These are phyloP conservation scores for Helenozyma rhizophorensis DNA, from an alignment of 805 yeast genomes.

Conservation along the genomic window DNA sequence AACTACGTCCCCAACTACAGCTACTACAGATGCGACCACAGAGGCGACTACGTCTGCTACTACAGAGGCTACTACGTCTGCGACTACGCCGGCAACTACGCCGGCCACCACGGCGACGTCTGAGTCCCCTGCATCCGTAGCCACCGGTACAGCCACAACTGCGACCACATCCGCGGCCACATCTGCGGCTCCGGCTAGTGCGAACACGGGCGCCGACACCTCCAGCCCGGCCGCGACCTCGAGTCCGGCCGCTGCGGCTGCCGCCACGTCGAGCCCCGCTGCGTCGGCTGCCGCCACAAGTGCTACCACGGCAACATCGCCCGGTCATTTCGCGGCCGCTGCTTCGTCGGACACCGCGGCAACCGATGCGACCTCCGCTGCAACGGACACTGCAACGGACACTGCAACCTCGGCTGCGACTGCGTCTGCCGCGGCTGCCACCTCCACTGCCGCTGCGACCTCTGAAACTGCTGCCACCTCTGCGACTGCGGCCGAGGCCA, in stretches of 20 bases:
- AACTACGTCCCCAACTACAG: too few relatives aligned
- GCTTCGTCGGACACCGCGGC: constrained; percentile 11
- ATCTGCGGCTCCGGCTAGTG: neutral
- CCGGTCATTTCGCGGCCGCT: constrained; percentile 1
- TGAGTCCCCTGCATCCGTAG: neutral
- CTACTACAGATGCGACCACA: too few relatives aligned
- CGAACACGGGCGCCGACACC: neutral
- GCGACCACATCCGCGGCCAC: neutral
- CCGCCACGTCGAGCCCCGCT: neutral
- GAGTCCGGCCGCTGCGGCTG: too few relatives aligned
- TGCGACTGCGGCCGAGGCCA: neutral
- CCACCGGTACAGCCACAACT: neutral
- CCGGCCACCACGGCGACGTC: neutral
- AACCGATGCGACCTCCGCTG: constrained; percentile 10
- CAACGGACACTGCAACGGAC: constrained; percentile 4
- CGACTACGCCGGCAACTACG: neutral
- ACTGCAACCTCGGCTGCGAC: neutral
- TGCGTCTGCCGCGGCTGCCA: constrained; percentile 4
- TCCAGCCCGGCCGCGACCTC: neutral
- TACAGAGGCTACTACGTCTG: too few relatives aligned
- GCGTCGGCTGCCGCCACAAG: constrained; percentile 3
- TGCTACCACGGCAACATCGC: constrained; percentile 14
- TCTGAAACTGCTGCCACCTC: constrained; percentile 5
- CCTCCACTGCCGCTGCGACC: constrained; percentile 10
- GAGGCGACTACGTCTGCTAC: too few relatives aligned